Percentiles rank a stretch among this genome's conserved stretches.
Evolutionary conservation across 306 rosid genomes (phyloP).

Genomic region (Vigna mungo): DNA sequence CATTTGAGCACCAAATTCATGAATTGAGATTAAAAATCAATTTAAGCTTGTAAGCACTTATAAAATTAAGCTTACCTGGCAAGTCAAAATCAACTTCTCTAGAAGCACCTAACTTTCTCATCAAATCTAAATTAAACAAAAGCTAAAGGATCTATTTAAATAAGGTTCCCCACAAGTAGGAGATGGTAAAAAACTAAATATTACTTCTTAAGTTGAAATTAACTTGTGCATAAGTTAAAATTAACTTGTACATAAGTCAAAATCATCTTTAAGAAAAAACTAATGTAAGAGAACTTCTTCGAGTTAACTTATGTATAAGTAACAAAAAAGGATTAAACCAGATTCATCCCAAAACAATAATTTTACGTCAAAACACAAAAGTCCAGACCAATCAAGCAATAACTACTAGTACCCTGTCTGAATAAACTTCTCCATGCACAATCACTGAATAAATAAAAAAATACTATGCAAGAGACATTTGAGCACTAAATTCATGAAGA

Average conservation of each 20-base stretch:
- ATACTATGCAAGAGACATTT: neutral
- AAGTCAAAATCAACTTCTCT: neutral
- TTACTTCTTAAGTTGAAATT: no score
- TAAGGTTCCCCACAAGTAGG: no score
- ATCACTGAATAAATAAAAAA: neutral
- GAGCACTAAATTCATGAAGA: neutral
- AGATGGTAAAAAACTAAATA: no score
- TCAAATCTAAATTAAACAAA: neutral
- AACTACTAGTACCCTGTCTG: neutral
- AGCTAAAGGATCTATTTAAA: neutral
- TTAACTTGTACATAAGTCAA: neutral
- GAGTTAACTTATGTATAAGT: no score
- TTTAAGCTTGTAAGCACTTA: neutral
- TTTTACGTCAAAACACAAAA: neutral
- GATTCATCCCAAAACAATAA: neutral
- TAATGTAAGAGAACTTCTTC: no score
- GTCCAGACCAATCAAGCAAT: slow-evolving; percentile 11
- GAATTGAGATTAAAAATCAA: no score
- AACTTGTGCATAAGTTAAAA: no score
- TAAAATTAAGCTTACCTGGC: neutral
- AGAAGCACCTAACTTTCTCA: neutral
- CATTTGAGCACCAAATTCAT: neutral
- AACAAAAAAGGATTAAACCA: neutral
- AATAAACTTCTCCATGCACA: neutral
- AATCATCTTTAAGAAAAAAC: no score